Evolutionary conservation across 176 grass and related monocot genomes (phyloP).

Genomic region (Secale cereale): DNA sequence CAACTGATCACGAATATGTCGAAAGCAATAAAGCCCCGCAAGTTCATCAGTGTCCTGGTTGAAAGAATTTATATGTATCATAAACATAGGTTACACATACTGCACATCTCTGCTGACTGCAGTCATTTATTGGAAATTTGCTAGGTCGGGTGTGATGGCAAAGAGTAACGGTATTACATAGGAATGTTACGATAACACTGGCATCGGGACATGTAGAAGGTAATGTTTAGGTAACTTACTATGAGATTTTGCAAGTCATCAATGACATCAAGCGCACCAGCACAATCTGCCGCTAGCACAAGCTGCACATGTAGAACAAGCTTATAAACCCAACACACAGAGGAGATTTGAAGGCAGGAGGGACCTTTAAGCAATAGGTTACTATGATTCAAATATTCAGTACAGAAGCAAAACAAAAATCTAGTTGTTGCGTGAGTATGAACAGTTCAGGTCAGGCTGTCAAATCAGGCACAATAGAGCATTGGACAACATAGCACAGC

Average conservation of each 20-base stretch:
- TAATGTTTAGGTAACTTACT: conserved; percentile 46
- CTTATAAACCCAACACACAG: conserved; percentile 15
- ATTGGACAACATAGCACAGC: not conserved
- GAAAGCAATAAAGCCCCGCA: conserved; percentile 94
- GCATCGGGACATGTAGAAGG: not conserved
- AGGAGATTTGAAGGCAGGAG: not conserved
- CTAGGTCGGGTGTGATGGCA: too few species aligned
- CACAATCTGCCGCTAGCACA: conserved; percentile 92
- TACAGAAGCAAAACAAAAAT: conserved; percentile 2
- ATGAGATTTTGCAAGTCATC: conserved; percentile 93
- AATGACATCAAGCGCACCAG: conserved; percentile 88
- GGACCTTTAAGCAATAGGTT: not conserved
- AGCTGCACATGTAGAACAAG: conserved; percentile 56
- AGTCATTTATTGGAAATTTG: too few species aligned
- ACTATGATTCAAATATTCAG: conserved; percentile 4
- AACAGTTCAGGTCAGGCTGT: not conserved
- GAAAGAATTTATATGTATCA: conserved; percentile 19
- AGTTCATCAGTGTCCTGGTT: conserved; percentile 94
- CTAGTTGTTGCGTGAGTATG: not conserved
- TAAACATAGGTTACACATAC: conserved; percentile 11
- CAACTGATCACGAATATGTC: conserved; percentile 91
- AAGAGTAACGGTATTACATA: not conserved
- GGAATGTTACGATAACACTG: not conserved
- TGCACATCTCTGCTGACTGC: not conserved
- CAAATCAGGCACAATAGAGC: not conserved